Evolutionary conservation across 306 rosid species (phyloP).

Genomic region (Hippophae tibetana): DNA sequence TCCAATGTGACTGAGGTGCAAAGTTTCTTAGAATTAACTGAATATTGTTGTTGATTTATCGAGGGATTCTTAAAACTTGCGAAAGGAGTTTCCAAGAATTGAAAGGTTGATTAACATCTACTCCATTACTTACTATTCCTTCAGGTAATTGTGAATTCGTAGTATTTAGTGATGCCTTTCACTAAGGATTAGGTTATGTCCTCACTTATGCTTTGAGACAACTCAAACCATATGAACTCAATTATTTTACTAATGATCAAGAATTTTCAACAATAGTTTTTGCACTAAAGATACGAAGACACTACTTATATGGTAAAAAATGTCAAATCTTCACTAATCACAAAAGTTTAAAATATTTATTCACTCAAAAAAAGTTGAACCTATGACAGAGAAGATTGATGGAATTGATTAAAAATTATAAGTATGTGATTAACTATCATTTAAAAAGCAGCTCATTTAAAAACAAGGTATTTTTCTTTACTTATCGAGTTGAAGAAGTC

Average conservation of each 20-base stretch:
- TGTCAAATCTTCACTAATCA: not conserved
- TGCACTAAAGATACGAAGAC: not conserved
- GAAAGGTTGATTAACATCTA: not conserved
- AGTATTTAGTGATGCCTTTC: not conserved
- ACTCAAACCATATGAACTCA: not conserved
- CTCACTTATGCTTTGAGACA: not conserved
- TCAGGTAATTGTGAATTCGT: not conserved
- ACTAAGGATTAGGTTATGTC: not conserved
- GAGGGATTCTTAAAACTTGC: not conserved
- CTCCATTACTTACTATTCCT: not conserved
- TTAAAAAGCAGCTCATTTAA: not conserved
- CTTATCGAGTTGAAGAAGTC: not conserved
- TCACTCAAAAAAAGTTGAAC: not conserved
- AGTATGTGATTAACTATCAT: not conserved
- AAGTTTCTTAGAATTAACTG: not conserved
- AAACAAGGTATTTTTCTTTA: not conserved
- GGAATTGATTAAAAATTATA: not conserved
- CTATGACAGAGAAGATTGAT: not conserved
- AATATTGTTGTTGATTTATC: not conserved
- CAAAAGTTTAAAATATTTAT: not conserved
- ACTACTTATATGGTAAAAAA: not conserved
- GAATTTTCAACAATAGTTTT: not conserved
- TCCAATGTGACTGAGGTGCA: not conserved
- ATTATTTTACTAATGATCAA: not conserved
- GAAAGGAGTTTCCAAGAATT: not conserved